Evolutionary conservation across 352 stramenopile genomes (phyloP).

Genomic region (Nothophytophthora sp.): DNA sequence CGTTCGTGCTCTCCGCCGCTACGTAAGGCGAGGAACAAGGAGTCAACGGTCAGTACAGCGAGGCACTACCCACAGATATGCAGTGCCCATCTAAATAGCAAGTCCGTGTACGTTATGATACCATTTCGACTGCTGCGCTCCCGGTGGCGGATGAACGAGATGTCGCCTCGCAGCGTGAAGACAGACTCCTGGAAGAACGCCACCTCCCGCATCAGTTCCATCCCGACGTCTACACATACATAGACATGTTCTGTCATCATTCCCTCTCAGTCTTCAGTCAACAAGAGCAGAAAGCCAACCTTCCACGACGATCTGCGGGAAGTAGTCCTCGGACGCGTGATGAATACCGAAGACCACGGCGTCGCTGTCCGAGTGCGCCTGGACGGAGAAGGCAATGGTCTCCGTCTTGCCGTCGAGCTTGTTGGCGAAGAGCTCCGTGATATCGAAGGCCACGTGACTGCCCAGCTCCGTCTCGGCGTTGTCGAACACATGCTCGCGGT

Average conservation of each 20-base stretch:
- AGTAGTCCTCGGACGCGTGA: conserved; percentile 64
- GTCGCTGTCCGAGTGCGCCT: conserved; percentile 47
- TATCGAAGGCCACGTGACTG: conserved; percentile 74
- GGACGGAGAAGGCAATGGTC: conserved; percentile 64
- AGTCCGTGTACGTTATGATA: too few species aligned
- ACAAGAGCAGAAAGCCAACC: conserved; percentile 30
- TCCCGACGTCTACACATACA: conserved; percentile 57
- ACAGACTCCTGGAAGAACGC: conserved; percentile 80
- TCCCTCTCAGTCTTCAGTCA: not conserved
- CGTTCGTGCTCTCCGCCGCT: conserved; percentile 79
- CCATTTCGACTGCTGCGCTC: conserved; percentile 76
- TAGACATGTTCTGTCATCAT: not conserved
- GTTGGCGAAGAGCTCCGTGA: conserved; percentile 71
- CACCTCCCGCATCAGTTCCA: conserved; percentile 84
- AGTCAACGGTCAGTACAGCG: conserved; percentile 1
- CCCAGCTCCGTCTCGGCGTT: conserved; percentile 50
- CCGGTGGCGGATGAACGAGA: conserved; percentile 80
- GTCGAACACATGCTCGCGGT: conserved; percentile 57
- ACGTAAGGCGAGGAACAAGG: conserved; percentile 7
- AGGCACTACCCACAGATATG: not conserved
- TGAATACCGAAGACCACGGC: conserved; percentile 61
- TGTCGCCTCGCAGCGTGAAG: conserved; percentile 74
- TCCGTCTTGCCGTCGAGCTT: conserved; percentile 47
- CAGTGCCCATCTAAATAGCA: too few species aligned
- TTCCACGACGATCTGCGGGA: conserved; percentile 81